A percentile compares a stretch with the other conserved stretches of the same genome.
phyloP scores from a whole-genome alignment of 345 rosid genomes.

The Syzygium aromaticum region DNA sequence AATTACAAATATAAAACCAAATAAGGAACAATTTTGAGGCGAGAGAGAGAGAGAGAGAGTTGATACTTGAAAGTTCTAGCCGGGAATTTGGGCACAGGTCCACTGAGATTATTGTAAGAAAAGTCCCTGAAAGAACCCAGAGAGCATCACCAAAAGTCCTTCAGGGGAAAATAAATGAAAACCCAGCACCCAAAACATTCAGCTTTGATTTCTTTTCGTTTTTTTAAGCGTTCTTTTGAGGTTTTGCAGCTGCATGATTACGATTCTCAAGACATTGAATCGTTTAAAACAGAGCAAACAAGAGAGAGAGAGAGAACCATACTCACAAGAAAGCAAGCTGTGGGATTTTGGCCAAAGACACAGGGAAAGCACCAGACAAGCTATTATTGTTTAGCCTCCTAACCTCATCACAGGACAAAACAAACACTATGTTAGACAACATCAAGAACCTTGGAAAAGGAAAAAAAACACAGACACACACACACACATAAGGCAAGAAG shows the following conservation, averaged over 20 bases:
- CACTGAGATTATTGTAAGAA: constrained; percentile 90
- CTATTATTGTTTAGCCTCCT: constrained; percentile 97
- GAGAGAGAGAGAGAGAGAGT: background rate
- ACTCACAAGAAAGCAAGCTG: constrained; percentile 87
- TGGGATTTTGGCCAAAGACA: constrained; percentile 58
- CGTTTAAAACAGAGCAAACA: background rate
- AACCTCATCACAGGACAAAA: constrained; percentile 15
- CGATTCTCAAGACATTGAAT: constrained; percentile 12
- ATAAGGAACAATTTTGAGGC: background rate
- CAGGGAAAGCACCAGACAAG: constrained; percentile 76
- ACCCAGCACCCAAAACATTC: background rate
- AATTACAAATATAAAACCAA: background rate
- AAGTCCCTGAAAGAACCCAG: constrained; percentile 60
- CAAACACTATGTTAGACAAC: background rate
- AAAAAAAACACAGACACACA: background rate
- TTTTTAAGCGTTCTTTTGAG: background rate
- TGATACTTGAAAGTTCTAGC: constrained; percentile 77
- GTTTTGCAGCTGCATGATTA: background rate
- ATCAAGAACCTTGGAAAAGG: background rate
- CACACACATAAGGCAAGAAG: background rate
- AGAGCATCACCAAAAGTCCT: constrained; percentile 1
- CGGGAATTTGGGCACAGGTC: constrained; percentile 69
- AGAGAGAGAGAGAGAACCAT: constrained; percentile 1
- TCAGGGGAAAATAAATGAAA: constrained; percentile 3
- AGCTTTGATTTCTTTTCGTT: background rate